These are phyloP conservation scores for Rhododendron vialii DNA, from an alignment of 148 eudicot species.

Conservation along the genomic window DNA sequence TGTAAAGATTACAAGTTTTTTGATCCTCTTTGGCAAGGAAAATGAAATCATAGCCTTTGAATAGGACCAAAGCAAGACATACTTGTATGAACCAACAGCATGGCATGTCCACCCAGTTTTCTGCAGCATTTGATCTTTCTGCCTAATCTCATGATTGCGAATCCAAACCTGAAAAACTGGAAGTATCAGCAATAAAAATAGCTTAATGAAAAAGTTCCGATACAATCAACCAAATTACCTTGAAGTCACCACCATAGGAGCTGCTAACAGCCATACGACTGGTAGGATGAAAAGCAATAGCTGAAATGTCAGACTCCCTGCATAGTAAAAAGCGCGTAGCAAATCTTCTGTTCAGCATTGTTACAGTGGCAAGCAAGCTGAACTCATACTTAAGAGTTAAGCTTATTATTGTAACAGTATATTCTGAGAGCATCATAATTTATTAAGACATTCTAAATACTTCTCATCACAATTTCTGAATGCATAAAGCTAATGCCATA, in stretches of 20 bases:
- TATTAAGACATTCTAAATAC: background rate
- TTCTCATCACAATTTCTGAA: background rate
- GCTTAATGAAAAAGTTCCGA: background rate
- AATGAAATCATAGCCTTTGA: background rate
- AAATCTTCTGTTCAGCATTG: background rate
- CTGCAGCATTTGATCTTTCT: conserved; percentile 31
- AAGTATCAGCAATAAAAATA: conserved; percentile 4
- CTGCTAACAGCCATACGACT: conserved; percentile 66
- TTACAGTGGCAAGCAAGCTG: background rate
- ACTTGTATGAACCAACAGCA: conserved; percentile 96
- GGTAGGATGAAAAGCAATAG: conserved; percentile 68
- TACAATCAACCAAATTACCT: conserved; percentile 36
- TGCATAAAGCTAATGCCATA: conserved; percentile 20
- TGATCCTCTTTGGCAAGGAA: background rate
- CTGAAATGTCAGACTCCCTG: conserved; percentile 78
- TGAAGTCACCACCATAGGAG: conserved; percentile 87
- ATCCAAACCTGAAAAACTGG: conserved; percentile 63
- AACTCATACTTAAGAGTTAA: background rate
- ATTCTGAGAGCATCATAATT: background rate
- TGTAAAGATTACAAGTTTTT: background rate
- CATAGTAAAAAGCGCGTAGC: conserved; percentile 7
- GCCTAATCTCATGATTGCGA: conserved; percentile 24
- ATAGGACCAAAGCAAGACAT: conserved; percentile 14
- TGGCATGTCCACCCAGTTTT: conserved; percentile 86
- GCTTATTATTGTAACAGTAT: background rate